phyloP scores from a whole-genome alignment of 2,329 filamentous ascomycete species.

The Cercospora berteroae region DNA sequence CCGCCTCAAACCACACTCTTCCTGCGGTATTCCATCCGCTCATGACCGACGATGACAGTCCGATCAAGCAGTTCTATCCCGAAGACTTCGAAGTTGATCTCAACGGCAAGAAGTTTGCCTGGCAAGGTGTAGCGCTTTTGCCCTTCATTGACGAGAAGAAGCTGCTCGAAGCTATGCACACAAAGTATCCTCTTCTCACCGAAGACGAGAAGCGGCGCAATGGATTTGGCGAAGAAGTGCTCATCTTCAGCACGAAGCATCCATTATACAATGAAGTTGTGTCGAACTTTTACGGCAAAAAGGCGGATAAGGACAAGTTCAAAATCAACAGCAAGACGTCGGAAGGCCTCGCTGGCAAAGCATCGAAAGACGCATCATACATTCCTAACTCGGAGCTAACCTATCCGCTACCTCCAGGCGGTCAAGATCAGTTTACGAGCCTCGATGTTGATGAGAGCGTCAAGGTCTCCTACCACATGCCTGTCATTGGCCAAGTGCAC shows the following conservation, averaged over 20 bases:
- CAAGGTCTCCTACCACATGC: slow-evolving; percentile 85
- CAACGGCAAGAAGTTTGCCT: slow-evolving; percentile 97
- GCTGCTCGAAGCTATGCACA: slow-evolving; percentile 75
- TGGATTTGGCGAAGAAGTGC: slow-evolving; percentile 71
- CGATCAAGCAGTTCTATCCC: slow-evolving; percentile 97
- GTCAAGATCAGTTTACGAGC: slow-evolving; percentile 61
- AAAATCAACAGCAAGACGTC: slow-evolving; percentile 73
- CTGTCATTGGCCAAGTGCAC: slow-evolving; percentile 68
- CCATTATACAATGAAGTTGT: slow-evolving; percentile 83
- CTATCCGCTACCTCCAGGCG: slow-evolving; percentile 42
- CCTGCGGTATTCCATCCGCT: slow-evolving; percentile 84
- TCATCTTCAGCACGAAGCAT: slow-evolving; percentile 81
- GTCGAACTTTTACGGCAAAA: slow-evolving; percentile 87
- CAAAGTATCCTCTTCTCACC: slow-evolving; percentile 76
- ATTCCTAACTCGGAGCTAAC: slow-evolving; percentile 71
- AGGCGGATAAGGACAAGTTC: slow-evolving; percentile 64
- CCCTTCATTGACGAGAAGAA: slow-evolving; percentile 95
- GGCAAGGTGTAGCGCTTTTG: slow-evolving; percentile 90
- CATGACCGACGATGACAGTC: slow-evolving; percentile 83
- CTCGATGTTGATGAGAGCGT: slow-evolving; percentile 84
- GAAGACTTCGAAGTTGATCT: slow-evolving; percentile 89
- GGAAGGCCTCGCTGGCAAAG: slow-evolving; percentile 73
- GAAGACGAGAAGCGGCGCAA: slow-evolving; percentile 78
- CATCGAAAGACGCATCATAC: slow-evolving; percentile 80
- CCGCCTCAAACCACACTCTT: slow-evolving; percentile 86